Evolutionary conservation across 306 rosid species (phyloP), one percentile per base, ranked within the genome.

Genomic region (Bauhinia variegata): DNA sequence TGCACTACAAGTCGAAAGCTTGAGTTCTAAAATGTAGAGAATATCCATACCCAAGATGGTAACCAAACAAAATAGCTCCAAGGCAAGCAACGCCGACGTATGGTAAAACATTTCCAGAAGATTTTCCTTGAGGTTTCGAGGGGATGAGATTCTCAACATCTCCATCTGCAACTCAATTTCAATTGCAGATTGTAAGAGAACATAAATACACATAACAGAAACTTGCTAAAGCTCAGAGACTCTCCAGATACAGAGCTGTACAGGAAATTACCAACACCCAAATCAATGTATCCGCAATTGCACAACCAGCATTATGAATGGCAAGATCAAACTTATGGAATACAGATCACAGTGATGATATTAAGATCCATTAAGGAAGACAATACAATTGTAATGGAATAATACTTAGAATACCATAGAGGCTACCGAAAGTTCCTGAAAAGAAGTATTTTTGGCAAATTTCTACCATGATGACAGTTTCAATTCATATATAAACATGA

Each of bases 1-100:
- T 36, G 54, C 15, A 68, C n/a, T 33, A 33, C 11, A 56, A 34
- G 16, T 66, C 36, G 55, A 58, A 30, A 15, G 16, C 13, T 36
- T 5, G 8, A 42, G 47, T 48, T 58, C 8, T 54, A 71, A 78
- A 15, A 46, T 34, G 38, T 16, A 62, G 15, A 67, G 50, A 75
- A 65, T 32, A 81, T 36, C 5, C 73, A 56, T 89, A 92, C 98
- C 96, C 98, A n/a, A 92, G 86, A 84, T 92, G 98, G 74, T 92
- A 92, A 44, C 98, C 98, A 78, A 92, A 89, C 73, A 92, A 85
- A 54, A 87, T 84, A 34, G 96, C 95, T 77, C 96, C 98, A 70
- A 92, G 86, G 77, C 98, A 92, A 76, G 98, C 95, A 76, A 92
- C 88, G 55, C 92, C 96, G 39, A 92, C 98, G 67, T 63, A 92